These are phyloP conservation scores for Globisporangium canariense DNA, from an alignment of 352 stramenopile genomes.

Conservation along the genomic window DNA sequence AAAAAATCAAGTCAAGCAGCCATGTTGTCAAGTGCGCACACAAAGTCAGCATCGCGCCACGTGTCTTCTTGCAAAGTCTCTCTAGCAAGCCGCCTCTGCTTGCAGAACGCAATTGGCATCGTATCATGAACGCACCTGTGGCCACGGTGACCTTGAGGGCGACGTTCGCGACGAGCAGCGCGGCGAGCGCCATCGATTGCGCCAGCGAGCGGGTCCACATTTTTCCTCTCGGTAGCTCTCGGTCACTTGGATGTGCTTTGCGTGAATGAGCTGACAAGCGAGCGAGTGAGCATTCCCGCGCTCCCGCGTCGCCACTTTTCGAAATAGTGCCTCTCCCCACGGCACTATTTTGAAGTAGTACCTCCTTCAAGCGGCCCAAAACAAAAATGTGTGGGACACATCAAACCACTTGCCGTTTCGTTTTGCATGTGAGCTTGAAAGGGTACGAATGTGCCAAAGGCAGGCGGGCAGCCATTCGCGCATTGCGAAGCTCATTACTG, in stretches of 20 bases:
- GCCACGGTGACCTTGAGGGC: constrained; percentile 8
- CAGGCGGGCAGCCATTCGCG: too few relatives aligned
- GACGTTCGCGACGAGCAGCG: constrained; percentile 12
- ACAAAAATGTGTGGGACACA: too few relatives aligned
- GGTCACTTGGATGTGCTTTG: background rate
- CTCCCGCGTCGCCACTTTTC: too few relatives aligned
- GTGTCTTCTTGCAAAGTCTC: background rate
- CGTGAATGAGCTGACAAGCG: background rate
- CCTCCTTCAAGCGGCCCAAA: background rate
- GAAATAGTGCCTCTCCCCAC: too few relatives aligned
- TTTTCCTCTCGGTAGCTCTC: background rate
- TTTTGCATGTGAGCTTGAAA: too few relatives aligned
- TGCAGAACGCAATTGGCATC: background rate
- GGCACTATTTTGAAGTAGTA: background rate
- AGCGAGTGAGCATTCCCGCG: background rate
- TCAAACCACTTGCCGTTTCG: too few relatives aligned
- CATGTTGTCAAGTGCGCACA: background rate
- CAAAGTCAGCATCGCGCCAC: background rate
- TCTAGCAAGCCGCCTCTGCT: background rate
- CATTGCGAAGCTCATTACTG: too few relatives aligned
- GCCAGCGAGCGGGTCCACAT: constrained; percentile 19
- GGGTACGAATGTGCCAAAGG: too few relatives aligned
- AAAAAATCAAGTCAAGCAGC: background rate
- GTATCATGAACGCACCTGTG: constrained; percentile 1
- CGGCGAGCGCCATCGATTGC: constrained; percentile 16